Evolutionary conservation across 345 rosid genomes (phyloP).

Genomic region (Isatis tinctoria): DNA sequence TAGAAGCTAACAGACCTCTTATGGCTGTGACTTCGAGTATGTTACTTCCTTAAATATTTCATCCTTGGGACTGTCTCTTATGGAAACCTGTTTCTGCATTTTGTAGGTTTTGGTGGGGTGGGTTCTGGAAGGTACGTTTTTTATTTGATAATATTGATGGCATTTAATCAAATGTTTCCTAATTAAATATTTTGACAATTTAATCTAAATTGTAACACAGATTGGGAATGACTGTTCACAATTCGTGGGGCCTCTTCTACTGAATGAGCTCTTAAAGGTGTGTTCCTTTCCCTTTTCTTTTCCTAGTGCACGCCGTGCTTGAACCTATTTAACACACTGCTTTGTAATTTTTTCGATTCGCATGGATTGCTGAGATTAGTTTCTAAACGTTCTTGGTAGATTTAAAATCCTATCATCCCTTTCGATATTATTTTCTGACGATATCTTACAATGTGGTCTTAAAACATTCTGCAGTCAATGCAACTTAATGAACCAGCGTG

Average conservation of each 20-base stretch:
- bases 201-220: conserved; percentile 33
- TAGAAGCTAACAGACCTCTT: conserved; percentile 6
- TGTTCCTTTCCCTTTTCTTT: conserved; percentile 14
- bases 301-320: not conserved
- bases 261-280: conserved; percentile 87
- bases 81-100: conserved; percentile 16
- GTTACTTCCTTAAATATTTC: not conserved
- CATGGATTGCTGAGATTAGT: not conserved
- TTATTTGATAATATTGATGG: conserved; percentile 3
- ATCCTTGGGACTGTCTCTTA: conserved; percentile 17
- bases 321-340: conserved; percentile 1
- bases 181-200: conserved; percentile 19
- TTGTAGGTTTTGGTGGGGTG: conserved; percentile 97
- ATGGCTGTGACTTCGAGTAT: not conserved
- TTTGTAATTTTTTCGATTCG: not conserved
- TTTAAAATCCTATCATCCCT: not conserved
- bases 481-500: conserved; percentile 90
- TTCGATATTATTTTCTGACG: conserved; percentile 17
- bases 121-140: conserved; percentile 91
- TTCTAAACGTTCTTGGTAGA: conserved; percentile 8
- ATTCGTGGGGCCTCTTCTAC: conserved; percentile 87
- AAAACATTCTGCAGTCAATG: conserved; percentile 77
- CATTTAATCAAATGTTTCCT: too few relatives aligned
- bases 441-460: conserved; percentile 18
- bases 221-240: conserved; percentile 93